Percentiles rank a stretch among this genome's conserved stretches.
Evolutionary conservation across 106 monocot genomes (phyloP).

Genomic region (Acorus gramineus): DNA sequence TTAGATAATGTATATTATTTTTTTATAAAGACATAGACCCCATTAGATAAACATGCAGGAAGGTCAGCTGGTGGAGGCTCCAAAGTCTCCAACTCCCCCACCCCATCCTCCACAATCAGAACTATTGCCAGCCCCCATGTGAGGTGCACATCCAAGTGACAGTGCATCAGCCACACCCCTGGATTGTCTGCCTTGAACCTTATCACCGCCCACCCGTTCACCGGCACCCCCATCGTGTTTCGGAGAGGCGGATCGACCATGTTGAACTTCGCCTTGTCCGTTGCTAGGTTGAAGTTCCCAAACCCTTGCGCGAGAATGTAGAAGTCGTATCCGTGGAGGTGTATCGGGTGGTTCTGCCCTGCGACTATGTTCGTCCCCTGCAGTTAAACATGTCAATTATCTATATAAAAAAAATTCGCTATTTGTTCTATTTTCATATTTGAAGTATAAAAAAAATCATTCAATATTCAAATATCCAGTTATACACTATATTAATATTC

Average conservation of each 20-base stretch:
- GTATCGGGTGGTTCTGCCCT: slow-evolving; percentile 51
- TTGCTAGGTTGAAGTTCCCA: slow-evolving; percentile 35
- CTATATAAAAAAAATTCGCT: too few relatives aligned
- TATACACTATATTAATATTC: too few relatives aligned
- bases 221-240: slow-evolving; percentile 51
- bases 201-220: slow-evolving; percentile 48
- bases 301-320: slow-evolving; percentile 45
- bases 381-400: too few relatives aligned
- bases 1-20: slow-evolving; percentile 1
- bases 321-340: slow-evolving; percentile 58
- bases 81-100: slow-evolving; percentile 24
- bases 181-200: slow-evolving; percentile 52
- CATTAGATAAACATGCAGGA: slow-evolving; percentile 21
- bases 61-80: slow-evolving; percentile 35
- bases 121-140: slow-evolving; percentile 45
- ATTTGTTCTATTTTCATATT: too few relatives aligned
- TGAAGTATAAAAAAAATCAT: too few relatives aligned
- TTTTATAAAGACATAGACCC: too few relatives aligned
- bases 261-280: slow-evolving; percentile 30
- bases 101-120: slow-evolving; percentile 42
- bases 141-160: slow-evolving; percentile 45
- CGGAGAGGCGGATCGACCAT: slow-evolving; percentile 43
- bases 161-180: slow-evolving; percentile 53
- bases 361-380: slow-evolving; percentile 46
- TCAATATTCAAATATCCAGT: too few relatives aligned